Evolutionary conservation across 768 basidiomycete genomes (phyloP).

Genomic region (Ramaria sp.): DNA sequence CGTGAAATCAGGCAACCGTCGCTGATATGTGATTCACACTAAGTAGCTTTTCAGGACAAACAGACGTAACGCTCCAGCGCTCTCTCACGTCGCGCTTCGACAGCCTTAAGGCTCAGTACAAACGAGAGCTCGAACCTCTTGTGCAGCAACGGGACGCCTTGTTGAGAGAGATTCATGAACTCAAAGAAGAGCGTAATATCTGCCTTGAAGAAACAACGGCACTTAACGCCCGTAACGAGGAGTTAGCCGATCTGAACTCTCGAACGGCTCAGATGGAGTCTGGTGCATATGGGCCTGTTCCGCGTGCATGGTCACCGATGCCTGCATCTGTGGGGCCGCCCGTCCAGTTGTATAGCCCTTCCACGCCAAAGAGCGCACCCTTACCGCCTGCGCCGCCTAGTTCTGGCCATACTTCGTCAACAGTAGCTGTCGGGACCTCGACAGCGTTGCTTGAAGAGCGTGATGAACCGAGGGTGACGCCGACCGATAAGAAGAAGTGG

Average conservation of each 20-base stretch:
- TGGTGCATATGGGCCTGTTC: not conserved
- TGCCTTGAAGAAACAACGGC: constrained; percentile 88
- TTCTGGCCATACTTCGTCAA: not conserved
- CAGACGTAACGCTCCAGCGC: constrained; percentile 31
- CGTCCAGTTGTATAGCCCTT: not conserved
- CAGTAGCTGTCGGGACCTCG: not conserved
- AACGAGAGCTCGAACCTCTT: constrained; percentile 76
- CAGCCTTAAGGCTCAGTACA: constrained; percentile 77
- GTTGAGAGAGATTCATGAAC: constrained; percentile 72
- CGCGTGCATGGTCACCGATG: not conserved
- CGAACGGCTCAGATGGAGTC: constrained; percentile 71
- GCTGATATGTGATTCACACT: not conserved
- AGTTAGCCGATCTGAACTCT: constrained; percentile 78
- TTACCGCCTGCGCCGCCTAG: not conserved
- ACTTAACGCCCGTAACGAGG: constrained; percentile 85
- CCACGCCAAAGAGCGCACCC: not conserved
- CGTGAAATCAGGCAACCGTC: too few relatives aligned
- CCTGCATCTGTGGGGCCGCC: too few relatives aligned
- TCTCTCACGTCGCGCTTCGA: constrained; percentile 82
- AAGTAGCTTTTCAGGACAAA: constrained; percentile 5
- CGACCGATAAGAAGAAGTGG: constrained; percentile 1
- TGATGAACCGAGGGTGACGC: constrained; percentile 3
- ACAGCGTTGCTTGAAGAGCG: constrained; percentile 2
- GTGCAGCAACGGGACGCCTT: constrained; percentile 73
- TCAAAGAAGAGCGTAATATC: constrained; percentile 75